Base-by-base conservation (phyloP, 2,329 filamentous ascomycete species). In the Blastomyces silverae region DNA sequence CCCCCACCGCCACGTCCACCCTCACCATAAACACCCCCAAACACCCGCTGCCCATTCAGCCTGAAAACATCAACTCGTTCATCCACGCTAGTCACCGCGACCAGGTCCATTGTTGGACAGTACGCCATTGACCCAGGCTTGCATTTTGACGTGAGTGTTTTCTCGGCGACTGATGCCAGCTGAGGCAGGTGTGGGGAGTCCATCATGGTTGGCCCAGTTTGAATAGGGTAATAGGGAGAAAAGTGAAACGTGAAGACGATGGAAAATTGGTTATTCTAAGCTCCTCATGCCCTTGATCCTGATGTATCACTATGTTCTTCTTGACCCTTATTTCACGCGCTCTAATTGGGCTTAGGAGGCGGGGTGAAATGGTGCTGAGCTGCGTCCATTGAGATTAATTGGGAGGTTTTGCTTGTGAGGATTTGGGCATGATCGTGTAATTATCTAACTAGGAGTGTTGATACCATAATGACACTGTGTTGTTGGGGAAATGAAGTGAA, bases 31-130 rank as follows among this genome's bases (percentile, higher is more conserved):
- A 78, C 71, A 59, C 72, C 71, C 68, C 82, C 82, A 71, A 88
- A 88, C 1, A 87, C 86, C 61, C 81, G 76, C 70, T 97, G 91
- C 1, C 88, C 89, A 66, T 89, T 90, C 20, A 92, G 84, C 60
- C 93, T 85, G 76, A 89, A 92, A 55, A 96, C 86, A 69, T 89
- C 83, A 22, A 97, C 80, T 61, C 87, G 86, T 60, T 86, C 86
- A 66, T 87, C 84, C 20, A 83, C 81, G n/a, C 83, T 85, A 17
- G 88, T 87, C 15, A 91, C 80, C 15, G 89, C 89, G 15, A 92
- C 82, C 57, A 97, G 82, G 77, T 97, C 91, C 80, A 96, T 90
- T 10, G 87, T 89, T 20, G 92, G 91, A 76, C 91, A 96, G 76
- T 89, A 91, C 34, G 87, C 83, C 44, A 93, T 81, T 61, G 89